These are phyloP conservation scores for Ascomycota sp. DNA, from an alignment of 2,329 filamentous ascomycete genomes.

Conservation along the genomic window DNA sequence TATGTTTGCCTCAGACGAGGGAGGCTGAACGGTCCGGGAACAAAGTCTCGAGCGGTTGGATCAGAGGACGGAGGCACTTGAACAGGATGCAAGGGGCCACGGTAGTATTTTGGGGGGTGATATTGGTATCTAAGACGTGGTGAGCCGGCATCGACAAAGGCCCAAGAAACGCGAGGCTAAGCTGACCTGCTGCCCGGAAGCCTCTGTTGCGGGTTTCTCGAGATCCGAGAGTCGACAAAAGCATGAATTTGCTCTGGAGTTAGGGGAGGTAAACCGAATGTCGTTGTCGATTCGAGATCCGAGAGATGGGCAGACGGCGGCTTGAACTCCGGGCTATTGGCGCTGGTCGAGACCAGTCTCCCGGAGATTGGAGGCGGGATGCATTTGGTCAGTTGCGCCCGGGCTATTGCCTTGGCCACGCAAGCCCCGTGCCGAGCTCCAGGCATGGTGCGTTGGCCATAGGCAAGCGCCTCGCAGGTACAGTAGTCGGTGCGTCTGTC, in stretches of 20 bases:
- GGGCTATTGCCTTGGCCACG: constrained; percentile 11
- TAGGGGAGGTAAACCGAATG: constrained; percentile 21
- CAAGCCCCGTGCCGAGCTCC: constrained; percentile 20
- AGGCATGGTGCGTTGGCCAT: constrained; percentile 22
- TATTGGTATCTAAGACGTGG: constrained; percentile 58
- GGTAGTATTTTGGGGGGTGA: constrained; percentile 83
- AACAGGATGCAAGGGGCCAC: constrained; percentile 80
- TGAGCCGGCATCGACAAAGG: background rate
- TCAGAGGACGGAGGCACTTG: constrained; percentile 76
- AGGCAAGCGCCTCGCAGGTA: no score
- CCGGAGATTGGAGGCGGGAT: constrained; percentile 8
- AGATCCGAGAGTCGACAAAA: constrained; percentile 19
- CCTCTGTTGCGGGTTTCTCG: constrained; percentile 13
- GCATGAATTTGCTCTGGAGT: constrained; percentile 16
- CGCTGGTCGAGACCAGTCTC: constrained; percentile 27
- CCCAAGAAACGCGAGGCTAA: background rate
- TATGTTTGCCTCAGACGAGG: constrained; percentile 82
- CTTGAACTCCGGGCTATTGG: constrained; percentile 10
- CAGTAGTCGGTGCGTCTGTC: no score
- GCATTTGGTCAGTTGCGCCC: constrained; percentile 9
- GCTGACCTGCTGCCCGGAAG: constrained; percentile 27
- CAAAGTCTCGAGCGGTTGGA: constrained; percentile 69
- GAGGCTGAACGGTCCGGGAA: constrained; percentile 76
- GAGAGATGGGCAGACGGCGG: constrained; percentile 13
- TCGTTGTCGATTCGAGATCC: constrained; percentile 31